Evolutionary conservation across 2,329 filamentous ascomycete genomes (phyloP).

Genomic region (Trichoderma sp.): DNA sequence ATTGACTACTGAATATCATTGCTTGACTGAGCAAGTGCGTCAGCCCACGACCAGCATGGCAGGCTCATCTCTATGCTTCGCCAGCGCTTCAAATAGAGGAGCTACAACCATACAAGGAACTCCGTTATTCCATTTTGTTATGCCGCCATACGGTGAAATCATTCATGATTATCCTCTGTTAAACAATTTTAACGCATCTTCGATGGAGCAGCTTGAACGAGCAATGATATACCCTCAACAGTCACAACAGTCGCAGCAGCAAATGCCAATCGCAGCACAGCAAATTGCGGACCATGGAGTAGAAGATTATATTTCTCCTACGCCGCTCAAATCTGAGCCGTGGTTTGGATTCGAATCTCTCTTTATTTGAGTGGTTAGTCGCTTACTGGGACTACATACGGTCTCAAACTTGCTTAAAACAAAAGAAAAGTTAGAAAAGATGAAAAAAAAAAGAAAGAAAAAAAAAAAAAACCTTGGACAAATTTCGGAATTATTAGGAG

Average conservation of each 20-base stretch:
- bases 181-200: conserved; percentile 50
- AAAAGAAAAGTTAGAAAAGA: background rate
- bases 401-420: background rate
- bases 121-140: conserved; percentile 57
- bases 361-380: conserved; percentile 58
- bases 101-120: conserved; percentile 61
- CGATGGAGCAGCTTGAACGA: conserved; percentile 48
- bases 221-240: conserved; percentile 37
- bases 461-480: background rate
- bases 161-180: conserved; percentile 54
- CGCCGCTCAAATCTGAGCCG: conserved; percentile 51
- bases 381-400: conserved; percentile 31
- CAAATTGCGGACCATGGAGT: conserved; percentile 34
- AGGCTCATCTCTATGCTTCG: conserved; percentile 52
- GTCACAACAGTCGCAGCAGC: conserved; percentile 49
- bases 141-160: conserved; percentile 56
- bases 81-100: conserved; percentile 60
- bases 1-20: conserved; percentile 54
- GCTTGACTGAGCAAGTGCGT: conserved; percentile 53
- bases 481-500: background rate
- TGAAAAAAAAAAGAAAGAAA: background rate
- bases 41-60: conserved; percentile 54
- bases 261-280: conserved; percentile 43
- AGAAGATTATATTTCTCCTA: conserved; percentile 44
- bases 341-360: conserved; percentile 64